A percentile compares a stretch with the other conserved stretches of the same genome.
phyloP scores from a whole-genome alignment of 805 yeast genomes.

The Nakazawaea peltata region DNA sequence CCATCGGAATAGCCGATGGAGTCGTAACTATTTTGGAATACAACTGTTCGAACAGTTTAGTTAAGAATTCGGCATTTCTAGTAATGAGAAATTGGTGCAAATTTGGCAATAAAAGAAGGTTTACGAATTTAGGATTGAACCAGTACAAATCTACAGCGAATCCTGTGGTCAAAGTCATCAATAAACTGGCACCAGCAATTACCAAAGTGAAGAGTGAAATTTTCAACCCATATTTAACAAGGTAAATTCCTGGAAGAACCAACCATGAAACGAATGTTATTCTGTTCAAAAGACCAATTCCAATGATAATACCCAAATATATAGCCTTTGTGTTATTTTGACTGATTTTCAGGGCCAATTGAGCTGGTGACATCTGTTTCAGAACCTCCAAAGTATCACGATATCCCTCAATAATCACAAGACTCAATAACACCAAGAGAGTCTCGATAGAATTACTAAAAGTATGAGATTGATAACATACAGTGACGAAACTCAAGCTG shows the following conservation, averaged over 20 bases:
- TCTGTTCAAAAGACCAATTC: constrained; percentile 77
- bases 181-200: constrained; percentile 25
- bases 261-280: constrained; percentile 77
- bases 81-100: constrained; percentile 2
- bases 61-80: constrained; percentile 6
- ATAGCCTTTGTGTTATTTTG: constrained; percentile 3
- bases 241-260: constrained; percentile 46
- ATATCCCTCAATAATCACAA: constrained; percentile 37
- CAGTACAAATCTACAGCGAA: constrained; percentile 47
- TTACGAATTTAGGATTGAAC: constrained; percentile 12
- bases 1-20: constrained; percentile 54
- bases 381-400: constrained; percentile 14
- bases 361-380: constrained; percentile 3
- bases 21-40: constrained; percentile 3
- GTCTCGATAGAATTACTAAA: constrained; percentile 87
- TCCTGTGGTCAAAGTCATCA: constrained; percentile 25
- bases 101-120: background rate
- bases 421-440: constrained; percentile 36
- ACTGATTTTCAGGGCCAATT: background rate
- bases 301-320: constrained; percentile 39
- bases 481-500: constrained; percentile 60
- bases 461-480: constrained; percentile 78
- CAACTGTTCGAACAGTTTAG: constrained; percentile 10
- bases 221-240: constrained; percentile 33
- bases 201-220: constrained; percentile 24